Evolutionary conservation across 73 alveolate species (phyloP).

Genomic region (Paramecium sonneborni): DNA sequence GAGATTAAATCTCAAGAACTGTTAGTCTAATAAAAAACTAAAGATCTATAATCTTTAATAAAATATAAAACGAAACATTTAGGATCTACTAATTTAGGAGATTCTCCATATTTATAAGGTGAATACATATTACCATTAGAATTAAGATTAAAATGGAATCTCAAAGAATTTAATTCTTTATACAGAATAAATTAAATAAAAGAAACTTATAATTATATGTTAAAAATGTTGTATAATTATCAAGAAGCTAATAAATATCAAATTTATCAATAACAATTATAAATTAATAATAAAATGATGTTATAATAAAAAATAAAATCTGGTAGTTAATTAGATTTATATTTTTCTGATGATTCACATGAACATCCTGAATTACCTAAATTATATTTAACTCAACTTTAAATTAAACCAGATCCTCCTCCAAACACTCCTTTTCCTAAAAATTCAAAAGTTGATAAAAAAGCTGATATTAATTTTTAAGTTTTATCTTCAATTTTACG

Average conservation of each 20-base stretch:
- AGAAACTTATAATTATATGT: background rate
- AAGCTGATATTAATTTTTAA: background rate
- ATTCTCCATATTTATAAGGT: background rate
- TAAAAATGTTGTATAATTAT: slow-evolving; percentile 12
- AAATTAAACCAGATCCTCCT: background rate
- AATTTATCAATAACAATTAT: background rate
- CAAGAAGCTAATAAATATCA: slow-evolving; percentile 40
- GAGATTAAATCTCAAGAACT: background rate
- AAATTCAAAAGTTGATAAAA: background rate
- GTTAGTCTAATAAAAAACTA: background rate
- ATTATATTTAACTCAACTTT: background rate
- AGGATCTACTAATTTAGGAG: slow-evolving; percentile 8
- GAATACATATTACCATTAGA: slow-evolving; percentile 15
- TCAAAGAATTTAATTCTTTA: background rate
- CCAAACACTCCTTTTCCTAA: background rate
- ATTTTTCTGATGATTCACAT: background rate
- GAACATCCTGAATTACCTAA: background rate
- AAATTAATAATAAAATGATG: slow-evolving; percentile 1
- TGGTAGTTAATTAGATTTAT: background rate
- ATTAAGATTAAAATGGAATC: background rate
- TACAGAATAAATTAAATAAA: slow-evolving; percentile 5
- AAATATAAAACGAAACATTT: background rate
- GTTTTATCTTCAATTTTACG: background rate
- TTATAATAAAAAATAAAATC: background rate
- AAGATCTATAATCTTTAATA: background rate